Conservation (phyloP, 2,329 filamentous ascomycete species). For the Cladosporium colombiae region DNA sequence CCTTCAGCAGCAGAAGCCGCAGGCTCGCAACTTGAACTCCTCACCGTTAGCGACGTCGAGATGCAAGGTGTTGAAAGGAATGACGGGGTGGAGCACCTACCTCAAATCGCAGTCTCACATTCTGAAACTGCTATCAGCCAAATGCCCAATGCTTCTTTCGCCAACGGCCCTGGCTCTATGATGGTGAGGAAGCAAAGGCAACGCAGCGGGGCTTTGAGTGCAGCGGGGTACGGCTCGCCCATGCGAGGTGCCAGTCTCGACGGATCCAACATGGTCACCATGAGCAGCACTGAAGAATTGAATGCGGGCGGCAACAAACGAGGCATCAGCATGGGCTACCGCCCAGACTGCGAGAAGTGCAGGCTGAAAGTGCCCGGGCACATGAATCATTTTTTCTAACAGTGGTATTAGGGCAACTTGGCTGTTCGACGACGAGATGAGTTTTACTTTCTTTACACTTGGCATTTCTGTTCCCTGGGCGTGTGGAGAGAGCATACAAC, state of each 20-base stretch:
- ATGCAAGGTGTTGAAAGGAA: conserved; percentile 25
- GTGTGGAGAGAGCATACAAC: neutral
- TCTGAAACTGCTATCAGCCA: neutral
- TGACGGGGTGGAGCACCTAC: neutral
- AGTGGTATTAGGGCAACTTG: neutral
- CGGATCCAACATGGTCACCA: neutral
- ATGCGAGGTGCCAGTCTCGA: conserved; percentile 19
- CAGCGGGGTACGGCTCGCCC: conserved; percentile 30
- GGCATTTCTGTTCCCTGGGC: neutral
- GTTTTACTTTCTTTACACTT: neutral
- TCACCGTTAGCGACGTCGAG: conserved; percentile 40
- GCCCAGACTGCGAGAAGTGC: conserved; percentile 54
- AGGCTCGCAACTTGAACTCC: conserved; percentile 39
- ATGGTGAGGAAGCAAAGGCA: conserved; percentile 38
- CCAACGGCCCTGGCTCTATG: conserved; percentile 25
- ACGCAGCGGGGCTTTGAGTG: conserved; percentile 39
- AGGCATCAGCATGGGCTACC: conserved; percentile 50
- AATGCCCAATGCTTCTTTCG: neutral
- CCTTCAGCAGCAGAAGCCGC: conserved; percentile 37
- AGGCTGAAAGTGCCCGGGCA: conserved; percentile 50
- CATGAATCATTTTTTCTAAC: conserved; percentile 48
- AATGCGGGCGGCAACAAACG: conserved; percentile 32
- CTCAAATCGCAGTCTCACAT: conserved; percentile 8
- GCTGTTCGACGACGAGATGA: neutral
- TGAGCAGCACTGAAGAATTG: neutral